Evolutionary conservation across 2,329 filamentous ascomycete species (phyloP).

Genomic region (Cercospora zeina): DNA sequence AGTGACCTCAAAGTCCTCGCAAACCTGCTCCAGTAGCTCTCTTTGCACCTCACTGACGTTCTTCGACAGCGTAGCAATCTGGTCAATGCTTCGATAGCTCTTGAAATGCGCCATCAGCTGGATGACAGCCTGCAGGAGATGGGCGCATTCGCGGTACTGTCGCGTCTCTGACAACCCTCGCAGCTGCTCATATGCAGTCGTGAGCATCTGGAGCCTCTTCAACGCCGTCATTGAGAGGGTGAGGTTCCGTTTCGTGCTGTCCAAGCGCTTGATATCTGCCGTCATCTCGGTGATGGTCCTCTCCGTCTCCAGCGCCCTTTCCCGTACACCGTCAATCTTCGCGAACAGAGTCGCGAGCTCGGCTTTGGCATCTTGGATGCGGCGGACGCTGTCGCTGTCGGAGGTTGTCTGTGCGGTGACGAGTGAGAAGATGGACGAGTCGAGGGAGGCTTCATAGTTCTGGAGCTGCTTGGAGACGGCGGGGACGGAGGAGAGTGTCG

Average conservation of each 20-base stretch:
- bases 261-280: slow-evolving; percentile 94
- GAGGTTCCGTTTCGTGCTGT: slow-evolving; percentile 94
- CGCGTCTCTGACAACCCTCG: slow-evolving; percentile 76
- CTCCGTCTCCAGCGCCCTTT: slow-evolving; percentile 86
- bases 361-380: slow-evolving; percentile 86
- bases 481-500: slow-evolving; percentile 74
- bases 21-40: slow-evolving; percentile 94
- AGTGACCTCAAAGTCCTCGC: slow-evolving; percentile 94
- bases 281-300: slow-evolving; percentile 98
- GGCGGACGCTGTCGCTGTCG: slow-evolving; percentile 81
- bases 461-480: slow-evolving; percentile 73
- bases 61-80: slow-evolving; percentile 88
- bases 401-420: slow-evolving; percentile 76
- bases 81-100: slow-evolving; percentile 94
- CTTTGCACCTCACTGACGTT: slow-evolving; percentile 92
- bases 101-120: slow-evolving; percentile 99
- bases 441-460: slow-evolving; percentile 77
- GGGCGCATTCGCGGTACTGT: slow-evolving; percentile 93
- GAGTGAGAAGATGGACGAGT: slow-evolving; percentile 71
- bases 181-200: slow-evolving; percentile 97
- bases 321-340: slow-evolving; percentile 91
- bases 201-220: slow-evolving; percentile 97
- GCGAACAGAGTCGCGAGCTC: slow-evolving; percentile 88
- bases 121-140: slow-evolving; percentile 88
- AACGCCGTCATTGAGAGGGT: slow-evolving; percentile 97